These are phyloP conservation scores for Trifolium fragiferum DNA, from an alignment of 306 rosid species.

Conservation along the genomic window DNA sequence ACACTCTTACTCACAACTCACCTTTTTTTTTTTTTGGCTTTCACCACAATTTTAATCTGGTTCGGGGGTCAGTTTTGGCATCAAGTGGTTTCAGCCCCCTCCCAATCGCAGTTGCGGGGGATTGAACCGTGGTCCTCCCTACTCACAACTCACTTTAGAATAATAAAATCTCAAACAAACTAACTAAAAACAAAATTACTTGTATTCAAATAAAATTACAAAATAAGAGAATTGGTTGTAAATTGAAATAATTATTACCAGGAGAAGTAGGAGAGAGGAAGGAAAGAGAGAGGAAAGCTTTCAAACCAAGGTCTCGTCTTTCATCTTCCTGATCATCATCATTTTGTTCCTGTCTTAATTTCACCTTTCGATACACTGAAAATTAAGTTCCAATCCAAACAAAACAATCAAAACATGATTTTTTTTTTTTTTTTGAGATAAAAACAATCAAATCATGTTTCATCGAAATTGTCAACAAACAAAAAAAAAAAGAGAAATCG, in stretches of 20 bases:
- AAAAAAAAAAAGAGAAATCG: not conserved
- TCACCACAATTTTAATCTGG: too few species aligned
- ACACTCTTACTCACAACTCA: not conserved
- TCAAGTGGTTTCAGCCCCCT: too few species aligned
- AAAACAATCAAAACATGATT: too few species aligned
- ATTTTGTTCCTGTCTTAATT: slow-evolving; percentile 39
- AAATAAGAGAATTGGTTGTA: too few species aligned
- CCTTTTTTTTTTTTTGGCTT: too few species aligned
- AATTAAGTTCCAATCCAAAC: slow-evolving; percentile 6
- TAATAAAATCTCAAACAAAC: not conserved
- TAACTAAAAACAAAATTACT: not conserved
- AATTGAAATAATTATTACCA: slow-evolving; percentile 30
- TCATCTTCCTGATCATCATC: slow-evolving; percentile 22
- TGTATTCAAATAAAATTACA: too few species aligned
- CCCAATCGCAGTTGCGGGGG: too few species aligned
- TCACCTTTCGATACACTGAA: slow-evolving; percentile 56
- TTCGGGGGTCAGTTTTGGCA: too few species aligned
- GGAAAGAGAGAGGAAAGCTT: slow-evolving; percentile 43
- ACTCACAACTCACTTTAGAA: not conserved
- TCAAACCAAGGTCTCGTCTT: slow-evolving; percentile 42
- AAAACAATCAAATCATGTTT: slow-evolving; percentile 3
- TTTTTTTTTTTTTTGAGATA: too few species aligned
- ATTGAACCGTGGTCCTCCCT: too few species aligned
- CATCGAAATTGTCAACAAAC: not conserved
- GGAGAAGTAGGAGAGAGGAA: slow-evolving; percentile 41